phyloP scores from a whole-genome alignment of 257 asterid species.

The Verbena officinalis region DNA sequence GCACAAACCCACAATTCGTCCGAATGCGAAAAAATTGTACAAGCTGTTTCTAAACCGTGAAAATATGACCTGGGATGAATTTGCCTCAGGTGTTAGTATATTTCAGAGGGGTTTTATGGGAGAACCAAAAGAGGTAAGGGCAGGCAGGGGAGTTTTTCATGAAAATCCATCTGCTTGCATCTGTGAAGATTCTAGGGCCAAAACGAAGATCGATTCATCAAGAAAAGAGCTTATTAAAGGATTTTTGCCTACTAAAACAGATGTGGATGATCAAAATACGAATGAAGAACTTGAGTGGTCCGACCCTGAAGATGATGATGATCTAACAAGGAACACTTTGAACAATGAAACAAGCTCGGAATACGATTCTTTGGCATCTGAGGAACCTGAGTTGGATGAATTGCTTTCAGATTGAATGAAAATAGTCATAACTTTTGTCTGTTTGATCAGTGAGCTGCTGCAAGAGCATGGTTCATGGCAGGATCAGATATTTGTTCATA shows the following conservation, averaged over 20 bases:
- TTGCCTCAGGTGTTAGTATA: constrained; percentile 50
- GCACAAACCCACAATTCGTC: constrained; percentile 95
- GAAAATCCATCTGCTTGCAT: constrained; percentile 93
- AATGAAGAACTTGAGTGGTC: constrained; percentile 75
- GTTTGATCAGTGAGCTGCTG: constrained; percentile 17
- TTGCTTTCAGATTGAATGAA: constrained; percentile 72
- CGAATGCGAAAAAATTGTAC: constrained; percentile 84
- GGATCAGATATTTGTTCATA: constrained; percentile 19
- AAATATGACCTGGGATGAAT: constrained; percentile 81
- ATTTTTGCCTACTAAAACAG: constrained; percentile 39
- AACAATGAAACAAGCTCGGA: constrained; percentile 62
- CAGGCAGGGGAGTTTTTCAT: constrained; percentile 94
- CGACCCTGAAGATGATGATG: constrained; percentile 85
- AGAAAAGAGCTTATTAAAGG: constrained; percentile 37
- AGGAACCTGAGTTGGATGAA: constrained; percentile 83
- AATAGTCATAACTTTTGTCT: neutral
- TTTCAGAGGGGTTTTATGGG: constrained; percentile 93
- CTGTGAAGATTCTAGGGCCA: constrained; percentile 73
- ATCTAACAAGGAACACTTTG: constrained; percentile 34
- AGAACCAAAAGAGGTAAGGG: constrained; percentile 86
- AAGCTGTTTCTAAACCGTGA: constrained; percentile 59
- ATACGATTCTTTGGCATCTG: constrained; percentile 53
- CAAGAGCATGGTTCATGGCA: constrained; percentile 23
- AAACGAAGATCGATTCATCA: constrained; percentile 36
- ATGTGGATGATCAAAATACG: constrained; percentile 39